Percentiles rank a stretch among this genome's conserved stretches.
Conservation (phyloP, 495 filamentous ascomycete genomes). For the Terfezia boudieri region DNA sequence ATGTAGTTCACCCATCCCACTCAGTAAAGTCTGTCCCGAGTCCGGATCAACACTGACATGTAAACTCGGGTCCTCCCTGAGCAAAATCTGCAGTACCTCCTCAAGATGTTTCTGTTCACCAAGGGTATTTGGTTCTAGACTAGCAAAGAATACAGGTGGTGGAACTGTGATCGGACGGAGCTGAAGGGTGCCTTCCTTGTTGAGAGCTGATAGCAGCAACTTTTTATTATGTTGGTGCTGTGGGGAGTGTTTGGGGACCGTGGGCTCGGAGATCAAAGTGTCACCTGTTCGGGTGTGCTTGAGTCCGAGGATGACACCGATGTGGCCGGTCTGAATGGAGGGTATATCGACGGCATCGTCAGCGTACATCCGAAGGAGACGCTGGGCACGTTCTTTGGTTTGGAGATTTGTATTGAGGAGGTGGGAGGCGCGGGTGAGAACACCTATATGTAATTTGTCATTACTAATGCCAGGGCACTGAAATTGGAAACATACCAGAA, state of each 20-base stretch:
- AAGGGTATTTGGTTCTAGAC: constrained; percentile 64
- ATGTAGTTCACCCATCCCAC: constrained; percentile 96
- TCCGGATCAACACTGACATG: constrained; percentile 68
- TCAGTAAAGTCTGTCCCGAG: constrained; percentile 75
- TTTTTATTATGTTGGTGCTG: constrained; percentile 1
- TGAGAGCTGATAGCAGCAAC: neutral
- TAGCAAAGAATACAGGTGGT: constrained; percentile 86
- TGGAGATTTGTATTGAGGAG: constrained; percentile 80
- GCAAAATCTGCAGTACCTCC: constrained; percentile 48
- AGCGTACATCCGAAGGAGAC: constrained; percentile 79
- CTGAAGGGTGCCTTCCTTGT: constrained; percentile 39
- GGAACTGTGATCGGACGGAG: constrained; percentile 76
- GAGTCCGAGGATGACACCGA: constrained; percentile 84
- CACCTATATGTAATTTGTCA: constrained; percentile 19
- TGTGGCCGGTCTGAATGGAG: constrained; percentile 62
- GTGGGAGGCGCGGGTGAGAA: constrained; percentile 43
- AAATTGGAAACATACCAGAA: constrained; percentile 26
- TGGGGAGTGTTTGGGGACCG: constrained; percentile 1
- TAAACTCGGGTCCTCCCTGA: constrained; percentile 89
- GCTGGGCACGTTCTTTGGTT: constrained; percentile 55
- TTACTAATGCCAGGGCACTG: neutral
- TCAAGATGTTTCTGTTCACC: constrained; percentile 56
- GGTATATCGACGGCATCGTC: constrained; percentile 67
- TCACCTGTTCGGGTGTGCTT: constrained; percentile 84
- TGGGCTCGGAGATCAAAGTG: constrained; percentile 42